phyloP scores from a whole-genome alignment of 306 rosid species.

The Acacia melanoxylon region DNA sequence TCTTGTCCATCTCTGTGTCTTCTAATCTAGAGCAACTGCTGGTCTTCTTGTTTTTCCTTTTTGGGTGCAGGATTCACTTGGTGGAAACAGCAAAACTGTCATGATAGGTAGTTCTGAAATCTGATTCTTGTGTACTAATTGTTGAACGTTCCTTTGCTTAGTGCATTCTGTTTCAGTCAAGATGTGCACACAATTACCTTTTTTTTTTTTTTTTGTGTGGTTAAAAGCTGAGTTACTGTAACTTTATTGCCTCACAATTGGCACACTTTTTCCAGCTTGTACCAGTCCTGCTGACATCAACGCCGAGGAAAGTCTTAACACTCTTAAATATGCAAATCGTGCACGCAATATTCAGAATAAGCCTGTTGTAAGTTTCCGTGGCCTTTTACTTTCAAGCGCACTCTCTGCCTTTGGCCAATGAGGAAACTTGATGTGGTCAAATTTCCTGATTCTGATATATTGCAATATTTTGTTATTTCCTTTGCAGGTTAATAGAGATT shows the following conservation, averaged over 20 bases:
- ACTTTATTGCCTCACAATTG: slow-evolving; percentile 34
- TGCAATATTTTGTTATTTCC: slow-evolving; percentile 26
- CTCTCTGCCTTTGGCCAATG: slow-evolving; percentile 21
- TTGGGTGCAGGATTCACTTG: slow-evolving; percentile 79
- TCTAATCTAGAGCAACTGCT: slow-evolving; percentile 28
- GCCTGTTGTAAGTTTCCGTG: slow-evolving; percentile 68
- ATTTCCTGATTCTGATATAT: slow-evolving; percentile 9
- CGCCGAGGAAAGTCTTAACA: slow-evolving; percentile 78
- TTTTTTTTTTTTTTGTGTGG: background rate
- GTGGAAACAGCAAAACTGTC: slow-evolving; percentile 89
- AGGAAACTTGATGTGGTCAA: slow-evolving; percentile 15
- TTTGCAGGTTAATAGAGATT: slow-evolving; percentile 74
- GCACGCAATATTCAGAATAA: slow-evolving; percentile 91
- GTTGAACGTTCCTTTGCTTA: slow-evolving; percentile 20
- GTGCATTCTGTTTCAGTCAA: slow-evolving; percentile 28
- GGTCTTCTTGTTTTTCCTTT: slow-evolving; percentile 6
- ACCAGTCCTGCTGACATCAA: slow-evolving; percentile 85
- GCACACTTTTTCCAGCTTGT: slow-evolving; percentile 60
- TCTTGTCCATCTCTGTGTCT: slow-evolving; percentile 24
- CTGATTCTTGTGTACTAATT: slow-evolving; percentile 19
- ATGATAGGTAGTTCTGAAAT: slow-evolving; percentile 72
- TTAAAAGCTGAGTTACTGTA: slow-evolving; percentile 18
- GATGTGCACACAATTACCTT: background rate
- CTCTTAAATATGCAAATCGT: slow-evolving; percentile 89
- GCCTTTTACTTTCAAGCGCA: slow-evolving; percentile 10